Evolutionary conservation across 768 basidiomycete genomes (phyloP), one percentile per base, ranked within the genome.

Genomic region (Leccinum pellstonianum): DNA sequence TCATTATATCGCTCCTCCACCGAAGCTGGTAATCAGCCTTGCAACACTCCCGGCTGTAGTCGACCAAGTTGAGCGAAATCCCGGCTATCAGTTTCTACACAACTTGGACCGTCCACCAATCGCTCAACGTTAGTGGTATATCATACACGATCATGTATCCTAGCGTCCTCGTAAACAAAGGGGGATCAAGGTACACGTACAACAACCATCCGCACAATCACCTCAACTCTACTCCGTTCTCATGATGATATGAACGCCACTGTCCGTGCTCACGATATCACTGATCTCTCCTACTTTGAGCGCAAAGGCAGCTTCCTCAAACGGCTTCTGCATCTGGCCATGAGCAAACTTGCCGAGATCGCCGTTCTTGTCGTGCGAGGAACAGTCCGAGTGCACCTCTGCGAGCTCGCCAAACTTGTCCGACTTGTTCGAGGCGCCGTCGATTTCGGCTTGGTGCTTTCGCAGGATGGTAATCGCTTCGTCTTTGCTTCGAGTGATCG

Each of bases 261-360:
- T 95, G 65, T 98, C 95, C 50, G 96, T 90, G 67, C 83, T 85
- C 69, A 98, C 84, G 50, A 94, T 77, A 29, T 85, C 88, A 73
- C 91, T 93, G 70, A 95, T 87, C 75, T 90, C 75, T 8, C 87
- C 91, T 21, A 88, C 82, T 52, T 85, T 70, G 62, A 95, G 79
- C 3, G 76, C 83, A 73, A 82, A 95, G 11, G 91, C 79, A 33
- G 92, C 90, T 31, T 95, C 93, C 76, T 98, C 95, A 69, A 99
- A 99, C 37, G 93, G 88, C 76, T 92, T 94, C 77, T 99, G 97
- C 97, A 99, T 99, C 78, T 92, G 89, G 1, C 88, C 90, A 17
- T 75, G 84, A 1, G 81, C 83, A 68, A 99, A 99, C 79, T 80
- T 80, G 0, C 97, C 93, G 6, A 99, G 83, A 74, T 99, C 95